Conservation (phyloP, 768 basidiomycete species). For the Lentinula boryana region DNA sequence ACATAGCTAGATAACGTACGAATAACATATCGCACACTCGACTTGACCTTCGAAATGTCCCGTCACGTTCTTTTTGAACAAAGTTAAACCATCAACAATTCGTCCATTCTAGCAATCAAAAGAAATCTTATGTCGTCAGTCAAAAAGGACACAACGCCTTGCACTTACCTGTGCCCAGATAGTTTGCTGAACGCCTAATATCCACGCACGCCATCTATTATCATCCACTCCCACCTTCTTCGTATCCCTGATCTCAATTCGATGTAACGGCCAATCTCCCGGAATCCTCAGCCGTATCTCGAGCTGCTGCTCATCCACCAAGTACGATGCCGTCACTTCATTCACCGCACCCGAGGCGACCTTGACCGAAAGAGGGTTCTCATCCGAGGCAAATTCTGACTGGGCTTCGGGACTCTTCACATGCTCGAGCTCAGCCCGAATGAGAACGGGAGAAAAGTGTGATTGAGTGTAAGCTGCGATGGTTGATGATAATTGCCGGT, state of each 20-base stretch:
- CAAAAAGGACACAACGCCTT: not conserved
- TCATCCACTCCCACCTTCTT: conserved; percentile 85
- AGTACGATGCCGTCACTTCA: conserved; percentile 81
- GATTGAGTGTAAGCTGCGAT: conserved; percentile 75
- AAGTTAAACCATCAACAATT: conserved; percentile 77
- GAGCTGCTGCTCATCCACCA: conserved; percentile 89
- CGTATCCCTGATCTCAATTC: conserved; percentile 82
- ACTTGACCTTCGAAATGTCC: conserved; percentile 94
- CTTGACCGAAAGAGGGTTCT: conserved; percentile 68
- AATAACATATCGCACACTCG: conserved; percentile 96
- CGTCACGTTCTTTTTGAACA: conserved; percentile 93
- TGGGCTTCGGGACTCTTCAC: conserved; percentile 51
- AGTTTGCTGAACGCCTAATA: conserved; percentile 86
- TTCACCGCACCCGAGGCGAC: conserved; percentile 56
- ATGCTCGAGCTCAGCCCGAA: conserved; percentile 73
- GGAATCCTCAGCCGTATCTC: conserved; percentile 88
- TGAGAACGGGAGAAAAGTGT: conserved; percentile 86
- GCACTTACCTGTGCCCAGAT: conserved; percentile 77
- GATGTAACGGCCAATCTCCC: conserved; percentile 82
- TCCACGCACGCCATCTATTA: conserved; percentile 89
- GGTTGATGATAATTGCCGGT: conserved; percentile 76
- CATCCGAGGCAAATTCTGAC: conserved; percentile 55
- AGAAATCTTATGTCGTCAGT: too few species aligned
- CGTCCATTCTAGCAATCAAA: conserved; percentile 65
- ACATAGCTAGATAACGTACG: conserved; percentile 39